Evolutionary conservation across 768 basidiomycete genomes (phyloP), one percentile per base, ranked within the genome.

Genomic region (Imleria badia): DNA sequence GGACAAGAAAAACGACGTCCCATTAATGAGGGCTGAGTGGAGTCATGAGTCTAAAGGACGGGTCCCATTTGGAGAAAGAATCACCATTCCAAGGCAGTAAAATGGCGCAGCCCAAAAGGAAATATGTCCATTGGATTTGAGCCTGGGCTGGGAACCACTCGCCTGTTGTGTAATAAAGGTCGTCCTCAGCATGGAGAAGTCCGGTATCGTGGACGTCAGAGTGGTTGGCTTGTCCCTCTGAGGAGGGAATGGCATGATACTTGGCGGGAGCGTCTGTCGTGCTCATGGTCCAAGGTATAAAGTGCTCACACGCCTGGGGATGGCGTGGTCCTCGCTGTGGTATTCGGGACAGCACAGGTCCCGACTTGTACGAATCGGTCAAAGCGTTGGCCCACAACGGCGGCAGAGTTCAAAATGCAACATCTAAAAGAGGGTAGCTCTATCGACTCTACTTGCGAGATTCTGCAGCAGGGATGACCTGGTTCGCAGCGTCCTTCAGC

Each of bases 61-160:
- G 15, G 11, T 31, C 31, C 36, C 4, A 6, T 14, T 48, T 45
- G 46, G 15, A 14, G 38, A 45, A 33, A 12, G 11, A 62, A 80
- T 66, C 68, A 93, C 94, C 92, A 66, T 94, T 96, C 94, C 94
- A 97, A 29, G 91, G 86, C 17, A 97, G 72, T 8, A 97, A 77
- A 5, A 87, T 81, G 19, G 90, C 87, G 52, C 86, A 86, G 3
- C 94, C 92, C 17, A 94, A 70, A 22, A 88, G 69, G 59, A 91
- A 89, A 60, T 85, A 80, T 39, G 86, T 80, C 83, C 85, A 86
- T 46, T 73, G 70, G 61, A 86, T 78, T 43, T 73, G 76, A 40
- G 71, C 40, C 55, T 83, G 77, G 10, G 75, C 66, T 13, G 45
- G 45, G 20, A 34, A 45, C 48, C 64, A 45, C 68, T 56, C 53